Evolutionary conservation across 2,329 filamentous ascomycete species (phyloP), one percentile per base, ranked within the genome.

Genomic region (Colletotrichum sp.): DNA sequence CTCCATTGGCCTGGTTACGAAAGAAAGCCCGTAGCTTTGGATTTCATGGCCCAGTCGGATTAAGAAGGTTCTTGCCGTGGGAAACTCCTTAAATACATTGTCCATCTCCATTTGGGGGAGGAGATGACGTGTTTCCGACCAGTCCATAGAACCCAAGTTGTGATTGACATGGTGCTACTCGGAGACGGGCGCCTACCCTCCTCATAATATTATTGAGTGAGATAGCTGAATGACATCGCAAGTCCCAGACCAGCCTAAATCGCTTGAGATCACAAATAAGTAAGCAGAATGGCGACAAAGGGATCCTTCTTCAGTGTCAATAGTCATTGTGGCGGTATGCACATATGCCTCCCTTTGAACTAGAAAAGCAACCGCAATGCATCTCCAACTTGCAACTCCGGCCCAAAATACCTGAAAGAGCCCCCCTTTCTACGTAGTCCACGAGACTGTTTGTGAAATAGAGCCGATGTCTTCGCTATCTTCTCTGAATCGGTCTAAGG

Each of bases 291-390:
- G n/a, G 18, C 60, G 39, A 26, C 5, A 26, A 59, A 44, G 34
- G n/a, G 16, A 65, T 60, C 36, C 55, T n/a, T 73, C 28, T 26
- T 73, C 39, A 18, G 49, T 24, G 32, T 68, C 28, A 57, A 65
- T 44, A 68, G 44, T 68, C 64, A 55, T 44, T 21, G 65, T 64
- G 73, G 44, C 34, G 49, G 64, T 68, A 73, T 73, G 73, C 73
- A 76, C 68, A 39, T 67, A 15, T 52, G 34, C 70, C 57, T 64
- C 44, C 71, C 44, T 49, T 52, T 59, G 39, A 68, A 39, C 70
- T 49, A 59, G 34, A 69, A 68, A 76, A 69, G 28, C 70, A 52
- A 65, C 64, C 74, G 65, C 59, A 36, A 74, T 74, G 74, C 71
- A 65, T 60, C 36, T 68, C 44, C 52, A 66, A 36, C 6, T 69